phyloP scores from a whole-genome alignment of 202 grass and related monocot species.

The Eragrostis tef region DNA sequence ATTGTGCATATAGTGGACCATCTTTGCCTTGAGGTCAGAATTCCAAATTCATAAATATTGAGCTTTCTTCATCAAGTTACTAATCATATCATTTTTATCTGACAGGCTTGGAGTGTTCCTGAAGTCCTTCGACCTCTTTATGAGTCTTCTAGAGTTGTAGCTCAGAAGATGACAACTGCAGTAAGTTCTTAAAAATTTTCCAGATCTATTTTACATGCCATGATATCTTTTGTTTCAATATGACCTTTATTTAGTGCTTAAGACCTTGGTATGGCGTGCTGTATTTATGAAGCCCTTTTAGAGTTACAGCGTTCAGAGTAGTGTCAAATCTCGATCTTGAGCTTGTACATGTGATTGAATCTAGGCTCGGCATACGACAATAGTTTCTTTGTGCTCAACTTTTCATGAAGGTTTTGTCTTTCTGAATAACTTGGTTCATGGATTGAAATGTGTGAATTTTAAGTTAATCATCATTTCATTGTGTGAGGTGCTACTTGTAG shows the following conservation, averaged over 20 bases:
- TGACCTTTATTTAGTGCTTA: background rate
- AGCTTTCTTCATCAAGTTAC: slow-evolving; percentile 7
- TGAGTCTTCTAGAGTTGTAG: slow-evolving; percentile 87
- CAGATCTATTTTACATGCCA: slow-evolving; percentile 16
- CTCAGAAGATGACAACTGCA: slow-evolving; percentile 96
- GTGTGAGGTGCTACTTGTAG: background rate
- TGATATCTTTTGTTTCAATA: slow-evolving; percentile 9
- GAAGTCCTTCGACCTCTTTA: slow-evolving; percentile 95
- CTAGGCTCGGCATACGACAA: background rate
- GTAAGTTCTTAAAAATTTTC: slow-evolving; percentile 57
- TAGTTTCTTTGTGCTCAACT: background rate
- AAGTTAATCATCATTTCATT: background rate
- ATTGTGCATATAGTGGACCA: slow-evolving; percentile 99
- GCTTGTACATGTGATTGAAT: background rate
- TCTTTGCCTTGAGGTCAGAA: slow-evolving; percentile 86
- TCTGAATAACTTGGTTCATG: slow-evolving; percentile 14
- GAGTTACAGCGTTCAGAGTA: background rate
- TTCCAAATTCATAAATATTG: slow-evolving; percentile 14
- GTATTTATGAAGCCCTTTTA: slow-evolving; percentile 27
- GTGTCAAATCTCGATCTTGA: background rate
- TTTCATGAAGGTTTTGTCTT: background rate
- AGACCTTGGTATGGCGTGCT: slow-evolving; percentile 5
- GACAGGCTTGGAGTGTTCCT: slow-evolving; percentile 90
- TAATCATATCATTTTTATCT: slow-evolving; percentile 22
- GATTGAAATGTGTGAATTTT: background rate